phyloP scores from a whole-genome alignment of 345 rosid genomes.

The Litchi chinensis region DNA sequence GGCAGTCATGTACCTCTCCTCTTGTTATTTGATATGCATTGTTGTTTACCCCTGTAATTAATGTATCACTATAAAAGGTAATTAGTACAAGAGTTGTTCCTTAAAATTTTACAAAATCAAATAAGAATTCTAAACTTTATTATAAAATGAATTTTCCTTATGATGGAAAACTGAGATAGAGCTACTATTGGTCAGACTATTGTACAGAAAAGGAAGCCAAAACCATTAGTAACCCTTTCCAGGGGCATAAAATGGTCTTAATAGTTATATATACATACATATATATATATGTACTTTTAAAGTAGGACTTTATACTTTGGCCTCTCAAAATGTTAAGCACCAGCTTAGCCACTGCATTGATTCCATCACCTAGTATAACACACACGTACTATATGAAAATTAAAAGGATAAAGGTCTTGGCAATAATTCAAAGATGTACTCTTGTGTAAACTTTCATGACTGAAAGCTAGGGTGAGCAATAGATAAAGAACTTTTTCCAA shows the following conservation, averaged over 20 bases:
- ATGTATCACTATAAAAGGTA: conserved; percentile 61
- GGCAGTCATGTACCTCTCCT: conserved; percentile 66
- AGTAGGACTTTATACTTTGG: too few species aligned
- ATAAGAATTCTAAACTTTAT: neutral
- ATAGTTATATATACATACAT: too few species aligned
- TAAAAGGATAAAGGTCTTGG: too few species aligned
- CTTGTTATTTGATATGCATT: conserved; percentile 96
- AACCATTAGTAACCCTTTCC: neutral
- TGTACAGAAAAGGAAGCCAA: neutral
- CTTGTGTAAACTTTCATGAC: too few species aligned
- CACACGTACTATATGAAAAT: too few species aligned
- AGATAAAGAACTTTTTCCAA: too few species aligned
- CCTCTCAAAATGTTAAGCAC: neutral
- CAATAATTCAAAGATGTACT: too few species aligned
- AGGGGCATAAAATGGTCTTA: neutral
- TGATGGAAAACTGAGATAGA: neutral
- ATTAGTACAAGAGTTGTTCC: conserved; percentile 8
- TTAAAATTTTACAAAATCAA: neutral
- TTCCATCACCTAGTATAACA: neutral
- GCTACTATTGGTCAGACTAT: neutral
- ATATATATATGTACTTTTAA: too few species aligned
- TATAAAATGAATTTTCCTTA: neutral
- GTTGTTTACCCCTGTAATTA: conserved; percentile 89
- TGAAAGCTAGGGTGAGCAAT: too few species aligned
- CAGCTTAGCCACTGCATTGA: neutral